These are phyloP conservation scores for Byssothecium circinans DNA, from an alignment of 2,329 filamentous ascomycete species.

Conservation along the genomic window DNA sequence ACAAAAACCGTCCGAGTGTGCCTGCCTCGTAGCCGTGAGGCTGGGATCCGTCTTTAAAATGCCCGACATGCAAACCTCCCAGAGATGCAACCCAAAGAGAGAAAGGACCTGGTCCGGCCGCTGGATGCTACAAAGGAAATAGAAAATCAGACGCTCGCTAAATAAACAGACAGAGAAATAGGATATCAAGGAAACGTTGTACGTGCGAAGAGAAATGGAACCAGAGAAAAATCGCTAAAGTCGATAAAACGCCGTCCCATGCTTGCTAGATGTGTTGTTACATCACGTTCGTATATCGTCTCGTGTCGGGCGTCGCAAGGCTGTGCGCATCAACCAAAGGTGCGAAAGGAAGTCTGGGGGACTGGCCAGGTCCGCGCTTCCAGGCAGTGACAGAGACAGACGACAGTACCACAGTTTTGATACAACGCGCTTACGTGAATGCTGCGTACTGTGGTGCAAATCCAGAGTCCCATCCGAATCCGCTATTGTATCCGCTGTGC, in stretches of 20 bases:
- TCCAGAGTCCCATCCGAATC: conserved; percentile 86
- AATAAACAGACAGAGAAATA: conserved; percentile 48
- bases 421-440: conserved; percentile 68
- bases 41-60: conserved; percentile 46
- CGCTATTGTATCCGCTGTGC: conserved; percentile 64
- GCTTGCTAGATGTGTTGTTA: conserved; percentile 48
- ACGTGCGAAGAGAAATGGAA: conserved; percentile 40
- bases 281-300: conserved; percentile 48
- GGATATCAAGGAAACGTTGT: conserved; percentile 48
- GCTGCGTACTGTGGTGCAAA: conserved; percentile 72
- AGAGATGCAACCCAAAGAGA: conserved; percentile 47
- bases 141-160: conserved; percentile 46
- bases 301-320: conserved; percentile 44
- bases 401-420: conserved; percentile 23
- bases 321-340: conserved; percentile 45
- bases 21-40: conserved; percentile 50
- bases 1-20: conserved; percentile 43
- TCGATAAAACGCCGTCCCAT: conserved; percentile 60
- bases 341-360: conserved; percentile 26
- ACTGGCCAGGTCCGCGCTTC: conserved; percentile 50
- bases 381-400: conserved; percentile 35
- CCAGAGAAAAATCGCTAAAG: conserved; percentile 43
- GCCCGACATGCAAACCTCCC: conserved; percentile 49
- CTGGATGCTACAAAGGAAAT: conserved; percentile 26
- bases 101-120: conserved; percentile 44